phyloP scores from a whole-genome alignment of 1,284 basidiomycete genomes.

The Xanthoconium separans region DNA sequence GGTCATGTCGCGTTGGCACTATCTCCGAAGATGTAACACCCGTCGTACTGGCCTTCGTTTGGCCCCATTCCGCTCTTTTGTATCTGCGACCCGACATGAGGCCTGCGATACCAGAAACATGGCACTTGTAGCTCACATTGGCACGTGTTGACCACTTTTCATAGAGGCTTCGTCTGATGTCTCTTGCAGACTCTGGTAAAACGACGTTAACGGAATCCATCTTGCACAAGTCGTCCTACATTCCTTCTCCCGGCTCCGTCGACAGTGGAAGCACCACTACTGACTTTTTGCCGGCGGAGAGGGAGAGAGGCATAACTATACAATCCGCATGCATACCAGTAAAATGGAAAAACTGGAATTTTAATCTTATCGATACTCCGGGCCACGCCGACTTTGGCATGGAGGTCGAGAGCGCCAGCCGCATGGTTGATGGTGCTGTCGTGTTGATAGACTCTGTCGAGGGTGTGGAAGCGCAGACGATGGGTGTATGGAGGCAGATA shows the following conservation, averaged over 20 bases:
- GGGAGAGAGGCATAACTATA: conserved; percentile 89
- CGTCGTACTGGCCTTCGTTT: neutral
- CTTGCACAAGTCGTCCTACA: conserved; percentile 71
- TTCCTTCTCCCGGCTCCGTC: conserved; percentile 76
- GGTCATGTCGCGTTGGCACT: conserved; percentile 20
- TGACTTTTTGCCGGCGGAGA: conserved; percentile 86
- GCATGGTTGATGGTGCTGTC: conserved; percentile 87
- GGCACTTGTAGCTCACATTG: conserved; percentile 83
- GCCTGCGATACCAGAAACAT: conserved; percentile 62
- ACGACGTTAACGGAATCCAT: conserved; percentile 90
- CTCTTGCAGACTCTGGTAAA: conserved; percentile 77
- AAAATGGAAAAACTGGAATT: conserved; percentile 80
- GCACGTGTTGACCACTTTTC: conserved; percentile 37
- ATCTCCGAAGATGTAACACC: conserved; percentile 14
- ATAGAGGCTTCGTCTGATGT: conserved; percentile 11
- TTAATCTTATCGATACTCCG: conserved; percentile 89
- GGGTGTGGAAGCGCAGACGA: conserved; percentile 89
- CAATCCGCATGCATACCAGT: conserved; percentile 91
- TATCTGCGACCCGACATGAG: conserved; percentile 24
- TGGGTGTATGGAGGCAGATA: conserved; percentile 84
- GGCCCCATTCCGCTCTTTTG: conserved; percentile 19
- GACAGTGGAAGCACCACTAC: conserved; percentile 90
- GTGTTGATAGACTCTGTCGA: conserved; percentile 89
- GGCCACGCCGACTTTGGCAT: conserved; percentile 94
- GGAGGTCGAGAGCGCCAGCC: conserved; percentile 90